Evolutionary conservation across 495 filamentous ascomycete genomes (phyloP).

Genomic region (Penicillium waksmanii): DNA sequence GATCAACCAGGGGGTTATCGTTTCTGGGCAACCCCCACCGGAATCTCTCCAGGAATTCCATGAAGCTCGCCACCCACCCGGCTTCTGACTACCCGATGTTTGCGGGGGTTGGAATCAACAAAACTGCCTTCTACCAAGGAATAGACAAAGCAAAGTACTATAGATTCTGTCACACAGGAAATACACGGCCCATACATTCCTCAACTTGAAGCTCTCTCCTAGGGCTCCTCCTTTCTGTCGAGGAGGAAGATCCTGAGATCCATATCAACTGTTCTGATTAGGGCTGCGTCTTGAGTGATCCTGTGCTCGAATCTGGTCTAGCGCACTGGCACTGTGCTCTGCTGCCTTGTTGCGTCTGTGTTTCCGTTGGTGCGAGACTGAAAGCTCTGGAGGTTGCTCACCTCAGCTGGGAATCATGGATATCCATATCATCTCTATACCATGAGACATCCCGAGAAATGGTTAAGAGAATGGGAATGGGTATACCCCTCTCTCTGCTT

Average conservation of each 20-base stretch:
- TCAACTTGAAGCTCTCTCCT: not conserved
- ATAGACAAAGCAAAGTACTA: not conserved
- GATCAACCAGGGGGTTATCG: not conserved
- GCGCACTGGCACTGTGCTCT: conserved; percentile 12
- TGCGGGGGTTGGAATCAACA: not conserved
- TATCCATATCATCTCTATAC: not conserved
- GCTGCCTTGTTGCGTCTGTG: conserved; percentile 18
- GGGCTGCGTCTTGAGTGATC: conserved; percentile 23
- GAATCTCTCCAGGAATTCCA: not conserved
- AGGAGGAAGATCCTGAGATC: conserved; percentile 13
- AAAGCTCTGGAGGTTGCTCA: not conserved
- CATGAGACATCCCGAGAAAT: not conserved
- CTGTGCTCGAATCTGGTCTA: conserved; percentile 15
- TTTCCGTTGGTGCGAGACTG: conserved; percentile 5
- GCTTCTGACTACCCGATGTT: not conserved
- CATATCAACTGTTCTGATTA: conserved; percentile 26
- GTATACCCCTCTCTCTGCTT: not conserved
- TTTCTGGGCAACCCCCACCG: not conserved
- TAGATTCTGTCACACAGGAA: conserved; percentile 8
- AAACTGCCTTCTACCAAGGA: not conserved
- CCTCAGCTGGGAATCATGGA: conserved; percentile 5
- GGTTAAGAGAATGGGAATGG: not conserved
- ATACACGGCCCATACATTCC: not conserved
- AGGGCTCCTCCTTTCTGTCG: not conserved
- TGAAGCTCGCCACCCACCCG: not conserved